A percentile compares a stretch with the other conserved stretches of the same genome.
Conservation (phyloP, 2,329 filamentous ascomycete species). For the Colletotrichum trifolii region DNA sequence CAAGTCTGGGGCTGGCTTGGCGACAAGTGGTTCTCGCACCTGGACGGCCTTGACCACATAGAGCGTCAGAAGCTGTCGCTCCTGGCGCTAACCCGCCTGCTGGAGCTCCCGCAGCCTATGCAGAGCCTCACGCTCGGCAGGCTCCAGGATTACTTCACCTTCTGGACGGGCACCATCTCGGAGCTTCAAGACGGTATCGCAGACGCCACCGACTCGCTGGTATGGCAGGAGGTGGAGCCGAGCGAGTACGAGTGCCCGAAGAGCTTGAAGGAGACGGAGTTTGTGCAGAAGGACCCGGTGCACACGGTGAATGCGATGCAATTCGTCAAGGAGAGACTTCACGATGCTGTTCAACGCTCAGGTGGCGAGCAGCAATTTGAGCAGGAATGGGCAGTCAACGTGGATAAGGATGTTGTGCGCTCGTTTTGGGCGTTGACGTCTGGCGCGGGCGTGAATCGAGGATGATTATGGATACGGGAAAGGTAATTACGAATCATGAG, state of each 20-base stretch:
- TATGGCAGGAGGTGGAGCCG: slow-evolving; percentile 55
- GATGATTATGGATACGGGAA: slow-evolving; percentile 16
- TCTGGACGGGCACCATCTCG: slow-evolving; percentile 78
- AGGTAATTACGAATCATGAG: neutral
- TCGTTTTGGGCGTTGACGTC: slow-evolving; percentile 59
- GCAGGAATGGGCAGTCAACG: slow-evolving; percentile 76
- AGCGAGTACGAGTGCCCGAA: slow-evolving; percentile 68
- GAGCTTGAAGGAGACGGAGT: slow-evolving; percentile 62
- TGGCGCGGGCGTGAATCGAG: neutral
- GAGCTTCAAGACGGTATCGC: slow-evolving; percentile 73
- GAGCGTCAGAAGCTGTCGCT: slow-evolving; percentile 77
- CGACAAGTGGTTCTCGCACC: slow-evolving; percentile 74
- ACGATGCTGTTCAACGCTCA: slow-evolving; percentile 65
- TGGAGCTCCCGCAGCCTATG: slow-evolving; percentile 70
- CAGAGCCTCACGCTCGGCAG: slow-evolving; percentile 68
- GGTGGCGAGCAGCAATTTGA: slow-evolving; percentile 76
- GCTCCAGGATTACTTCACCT: slow-evolving; percentile 78
- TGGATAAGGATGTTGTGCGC: slow-evolving; percentile 77
- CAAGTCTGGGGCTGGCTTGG: slow-evolving; percentile 70
- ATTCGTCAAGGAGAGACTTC: slow-evolving; percentile 73
- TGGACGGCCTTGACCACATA: slow-evolving; percentile 74
- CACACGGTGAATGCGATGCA: slow-evolving; percentile 72
- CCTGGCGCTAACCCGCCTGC: slow-evolving; percentile 76
- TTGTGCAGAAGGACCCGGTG: slow-evolving; percentile 72
- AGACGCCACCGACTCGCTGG: slow-evolving; percentile 62